These are phyloP conservation scores for Phytophthora citricola DNA, from an alignment of 352 stramenopile genomes.

Conservation along the genomic window DNA sequence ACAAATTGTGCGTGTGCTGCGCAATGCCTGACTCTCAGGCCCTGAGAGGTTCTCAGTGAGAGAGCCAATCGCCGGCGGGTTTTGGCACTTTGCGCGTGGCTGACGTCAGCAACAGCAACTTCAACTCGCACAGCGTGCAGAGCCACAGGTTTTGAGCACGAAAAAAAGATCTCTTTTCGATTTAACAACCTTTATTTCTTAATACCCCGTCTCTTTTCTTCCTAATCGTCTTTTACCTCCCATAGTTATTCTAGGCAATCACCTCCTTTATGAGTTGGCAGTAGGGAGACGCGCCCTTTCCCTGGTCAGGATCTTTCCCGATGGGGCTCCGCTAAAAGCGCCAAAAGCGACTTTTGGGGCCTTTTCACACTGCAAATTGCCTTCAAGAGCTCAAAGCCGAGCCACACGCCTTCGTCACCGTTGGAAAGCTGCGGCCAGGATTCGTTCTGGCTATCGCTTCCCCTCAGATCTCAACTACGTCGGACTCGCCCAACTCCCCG, in stretches of 20 bases:
- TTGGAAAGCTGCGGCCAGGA: constrained; percentile 32
- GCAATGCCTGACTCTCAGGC: too few relatives aligned
- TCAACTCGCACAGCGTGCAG: constrained; percentile 3
- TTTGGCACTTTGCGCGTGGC: too few relatives aligned
- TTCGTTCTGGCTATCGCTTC: constrained; percentile 12
- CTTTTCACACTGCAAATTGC: constrained; percentile 13
- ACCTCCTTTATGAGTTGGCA: constrained; percentile 1
- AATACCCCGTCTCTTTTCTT: not conserved
- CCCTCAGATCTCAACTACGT: constrained; percentile 19
- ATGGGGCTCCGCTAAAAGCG: constrained; percentile 3
- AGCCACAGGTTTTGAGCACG: constrained; percentile 7
- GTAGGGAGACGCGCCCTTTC: constrained; percentile 14
- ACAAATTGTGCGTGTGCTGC: too few relatives aligned
- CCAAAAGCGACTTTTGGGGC: not conserved
- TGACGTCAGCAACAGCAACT: constrained; percentile 2
- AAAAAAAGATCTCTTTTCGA: constrained; percentile 9
- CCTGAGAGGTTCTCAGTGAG: too few relatives aligned
- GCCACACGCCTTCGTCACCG: constrained; percentile 5
- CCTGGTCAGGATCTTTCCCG: constrained; percentile 25
- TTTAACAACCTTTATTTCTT: constrained; percentile 9
- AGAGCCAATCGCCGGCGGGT: too few relatives aligned
- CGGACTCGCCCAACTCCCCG: not conserved
- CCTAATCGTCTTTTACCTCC: too few relatives aligned
- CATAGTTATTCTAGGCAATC: not conserved
- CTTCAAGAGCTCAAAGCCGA: constrained; percentile 22